Evolutionary conservation across 768 basidiomycete species (phyloP).

Genomic region (Mycena alexandri): DNA sequence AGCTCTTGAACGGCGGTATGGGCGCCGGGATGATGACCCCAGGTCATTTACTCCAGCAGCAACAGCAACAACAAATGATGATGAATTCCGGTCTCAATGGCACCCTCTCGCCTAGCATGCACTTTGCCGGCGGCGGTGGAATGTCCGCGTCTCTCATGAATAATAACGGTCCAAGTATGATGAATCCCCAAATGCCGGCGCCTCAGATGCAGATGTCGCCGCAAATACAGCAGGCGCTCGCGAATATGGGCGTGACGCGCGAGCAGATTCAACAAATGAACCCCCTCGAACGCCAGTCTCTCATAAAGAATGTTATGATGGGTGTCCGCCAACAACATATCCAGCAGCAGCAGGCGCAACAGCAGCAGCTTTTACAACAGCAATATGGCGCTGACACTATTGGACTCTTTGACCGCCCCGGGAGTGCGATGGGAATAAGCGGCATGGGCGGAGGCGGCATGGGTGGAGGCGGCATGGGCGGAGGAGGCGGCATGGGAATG

Average conservation of each 20-base stretch:
- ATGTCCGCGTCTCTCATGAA: conserved; percentile 31
- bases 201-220: conserved; percentile 19
- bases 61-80: conserved; percentile 25
- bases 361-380: conserved; percentile 21
- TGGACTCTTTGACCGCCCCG: conserved; percentile 25
- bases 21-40: conserved; percentile 21
- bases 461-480: conserved; percentile 28
- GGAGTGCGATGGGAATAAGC: conserved; percentile 32
- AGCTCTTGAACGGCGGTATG: conserved; percentile 32
- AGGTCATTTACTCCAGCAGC: conserved; percentile 34
- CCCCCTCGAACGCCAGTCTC: conserved; percentile 23
- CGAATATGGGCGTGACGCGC: conserved; percentile 35
- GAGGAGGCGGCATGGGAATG: conserved; percentile 21
- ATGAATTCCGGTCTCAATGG: conserved; percentile 9
- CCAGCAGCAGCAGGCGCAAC: conserved; percentile 28
- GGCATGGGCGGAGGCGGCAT: conserved; percentile 29
- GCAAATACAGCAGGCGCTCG: conserved; percentile 10
- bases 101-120: neutral
- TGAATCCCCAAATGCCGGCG: conserved; percentile 23
- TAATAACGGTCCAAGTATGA: conserved; percentile 17
- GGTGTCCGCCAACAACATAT: conserved; percentile 23
- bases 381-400: conserved; percentile 19
- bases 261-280: conserved; percentile 27
- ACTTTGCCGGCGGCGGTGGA: conserved; percentile 9
- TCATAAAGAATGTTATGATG: conserved; percentile 17